Evolutionary conservation across 2,329 filamentous ascomycete species (phyloP), one percentile per base, ranked within the genome.

Genomic region (Diaporthe citri): DNA sequence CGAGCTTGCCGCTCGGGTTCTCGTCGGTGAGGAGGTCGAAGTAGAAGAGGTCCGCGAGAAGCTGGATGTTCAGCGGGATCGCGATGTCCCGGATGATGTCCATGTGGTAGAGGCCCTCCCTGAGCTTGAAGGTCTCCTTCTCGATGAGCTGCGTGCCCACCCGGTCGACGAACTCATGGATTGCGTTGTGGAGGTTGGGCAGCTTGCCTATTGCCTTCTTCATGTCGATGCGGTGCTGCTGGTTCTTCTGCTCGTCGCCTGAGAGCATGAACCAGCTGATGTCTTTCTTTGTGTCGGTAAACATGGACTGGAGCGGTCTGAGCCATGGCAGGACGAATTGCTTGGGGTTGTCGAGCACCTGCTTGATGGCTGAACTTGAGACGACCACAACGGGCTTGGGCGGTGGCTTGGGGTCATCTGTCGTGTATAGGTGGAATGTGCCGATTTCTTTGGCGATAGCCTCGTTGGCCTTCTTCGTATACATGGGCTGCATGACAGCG

Each of bases 11-110:
- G 13, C 83, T 82, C 0, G 90, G 90, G 28, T 88, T 87, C 77
- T 90, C 85, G 0, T 85, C 82, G 0, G 87, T 88, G 77, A 90
- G 89, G 41, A 93, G 78, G 4, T 91, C 91, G 46, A 92, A 84
- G 71, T 89, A 90, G 80, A 91, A 90, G 17, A 90, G 82, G 56
- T 91, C 88, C 0, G 89, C 87, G 1, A 91, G 85, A 79, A 90
- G 87, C 57, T 87, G 83, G 3, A 90, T 87, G 6, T 90, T 90
- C 1, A 89, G 84, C 15, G 91, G 88, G 75, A 92, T 91, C 22
- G 89, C 89, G 20, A 93, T 87, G 66, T 92, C 89, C 17, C 85
- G 84, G 71, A 87, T 81, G 28, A 87, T 76, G 64, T 87, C 85
- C 39, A 87, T 79, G 77, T 86, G 85, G 74, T 82, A 79, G 1